phyloP scores from a whole-genome alignment of 208 protist genomes.

The Leishmania braziliensis region DNA sequence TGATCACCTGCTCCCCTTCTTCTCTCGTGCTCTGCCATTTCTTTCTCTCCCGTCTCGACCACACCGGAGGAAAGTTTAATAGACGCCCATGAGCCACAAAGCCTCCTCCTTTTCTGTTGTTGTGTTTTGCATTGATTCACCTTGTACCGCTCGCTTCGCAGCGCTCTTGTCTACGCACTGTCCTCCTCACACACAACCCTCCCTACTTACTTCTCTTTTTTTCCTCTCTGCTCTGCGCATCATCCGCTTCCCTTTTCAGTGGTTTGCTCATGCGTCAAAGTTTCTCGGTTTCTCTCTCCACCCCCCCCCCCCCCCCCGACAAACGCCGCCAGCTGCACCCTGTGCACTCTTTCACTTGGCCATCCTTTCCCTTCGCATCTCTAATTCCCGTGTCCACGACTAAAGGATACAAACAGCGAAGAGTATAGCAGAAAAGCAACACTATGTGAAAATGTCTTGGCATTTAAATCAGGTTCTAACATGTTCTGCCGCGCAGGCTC shows the following conservation, averaged over 20 bases:
- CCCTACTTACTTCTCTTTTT: background rate
- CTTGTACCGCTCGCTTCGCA: background rate
- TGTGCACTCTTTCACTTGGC: background rate
- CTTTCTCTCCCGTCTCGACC: background rate
- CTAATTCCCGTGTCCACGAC: background rate
- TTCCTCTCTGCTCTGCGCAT: background rate
- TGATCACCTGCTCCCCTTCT: background rate
- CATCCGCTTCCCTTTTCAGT: background rate
- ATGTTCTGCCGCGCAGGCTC: background rate
- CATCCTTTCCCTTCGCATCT: background rate
- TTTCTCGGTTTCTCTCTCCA: background rate
- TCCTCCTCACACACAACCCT: background rate
- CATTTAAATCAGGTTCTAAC: background rate
- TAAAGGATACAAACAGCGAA: background rate
- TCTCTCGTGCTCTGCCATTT: background rate
- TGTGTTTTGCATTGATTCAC: background rate
- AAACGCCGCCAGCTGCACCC: too few relatives aligned
- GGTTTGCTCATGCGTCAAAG: background rate
- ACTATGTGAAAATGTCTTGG: background rate
- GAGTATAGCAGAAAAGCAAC: background rate
- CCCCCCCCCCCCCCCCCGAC: background rate
- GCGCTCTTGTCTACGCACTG: background rate
- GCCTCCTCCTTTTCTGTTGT: background rate
- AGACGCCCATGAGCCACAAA: background rate
- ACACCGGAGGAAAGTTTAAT: background rate